Base-by-base conservation (phyloP, 768 basidiomycete species). In the Hericium erinaceus region DNA sequence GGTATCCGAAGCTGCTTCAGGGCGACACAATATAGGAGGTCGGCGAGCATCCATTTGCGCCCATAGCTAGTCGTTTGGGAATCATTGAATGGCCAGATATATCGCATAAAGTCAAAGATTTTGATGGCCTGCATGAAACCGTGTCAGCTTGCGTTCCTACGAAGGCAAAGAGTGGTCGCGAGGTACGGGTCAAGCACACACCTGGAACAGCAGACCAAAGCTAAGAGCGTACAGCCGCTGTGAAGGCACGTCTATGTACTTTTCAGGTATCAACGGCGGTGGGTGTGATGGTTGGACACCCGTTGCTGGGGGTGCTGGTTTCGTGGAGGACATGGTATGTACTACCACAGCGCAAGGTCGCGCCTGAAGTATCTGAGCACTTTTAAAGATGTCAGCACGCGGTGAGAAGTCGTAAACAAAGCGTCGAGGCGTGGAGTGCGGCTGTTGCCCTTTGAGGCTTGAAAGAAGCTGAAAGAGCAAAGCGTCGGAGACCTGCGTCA, bases 221-320 rank as follows among this genome's bases (percentile, higher is more conserved):
- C 90, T 87, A 48, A 91, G 75, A 61, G 80, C 79, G 65, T 94
- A 91, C 6, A 89, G 78, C 52, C 93, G 78, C 67, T 92, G 89
- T 15, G 89, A 85, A 20, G 89, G 88, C 4, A 84, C 74, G 65
- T 89, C 87, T 33, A 93, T 62, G 66, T 83, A 83, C 57, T 76
- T 79, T 69, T 90, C 86, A 33, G 91, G 81, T 53, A 95, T 83
- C 39, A 88, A 74, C 44, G 91, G 77, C 51, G 63, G 67, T 33
- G 41, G 49, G 20, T 18, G 20, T n/a, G n/a, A 15, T 20, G 44
- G n/a, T 11, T 20, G 9, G n/a, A 7, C n/a, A 46, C 9, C n/a
- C n/a, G 44, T 18, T n/a, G 44, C 2, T n/a, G 44, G 20, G 20
- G 44, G 44, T 4, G 44, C 44, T 20, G 44, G 44, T 9, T 46